Evolutionary conservation across 805 yeast genomes (phyloP).

Genomic region (Saccharomycopsis malanga): DNA sequence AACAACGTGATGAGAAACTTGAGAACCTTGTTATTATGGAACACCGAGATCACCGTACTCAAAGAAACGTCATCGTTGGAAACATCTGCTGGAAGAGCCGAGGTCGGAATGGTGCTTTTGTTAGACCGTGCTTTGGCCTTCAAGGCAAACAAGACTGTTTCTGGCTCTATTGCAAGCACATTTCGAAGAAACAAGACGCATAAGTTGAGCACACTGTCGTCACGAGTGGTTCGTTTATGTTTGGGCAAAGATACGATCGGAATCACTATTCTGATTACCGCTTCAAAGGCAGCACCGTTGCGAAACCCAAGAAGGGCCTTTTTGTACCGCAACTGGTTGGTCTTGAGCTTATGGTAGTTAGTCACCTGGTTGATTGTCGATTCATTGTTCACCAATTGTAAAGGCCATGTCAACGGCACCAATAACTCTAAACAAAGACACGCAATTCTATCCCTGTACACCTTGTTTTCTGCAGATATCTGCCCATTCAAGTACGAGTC

Average conservation of each 20-base stretch:
- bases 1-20: constrained; percentile 65
- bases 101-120: constrained; percentile 24
- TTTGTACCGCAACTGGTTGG: constrained; percentile 66
- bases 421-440: constrained; percentile 69
- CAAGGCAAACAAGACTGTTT: constrained; percentile 28
- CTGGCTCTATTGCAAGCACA: constrained; percentile 69
- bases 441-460: constrained; percentile 53
- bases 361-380: constrained; percentile 51
- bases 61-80: constrained; percentile 61
- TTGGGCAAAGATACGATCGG: constrained; percentile 48
- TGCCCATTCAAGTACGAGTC: constrained; percentile 29
- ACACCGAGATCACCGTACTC: constrained; percentile 49
- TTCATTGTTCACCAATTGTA: constrained; percentile 52
- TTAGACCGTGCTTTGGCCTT: constrained; percentile 31
- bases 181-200: constrained; percentile 73
- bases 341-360: constrained; percentile 52
- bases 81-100: constrained; percentile 50
- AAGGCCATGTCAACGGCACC: constrained; percentile 83
- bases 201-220: constrained; percentile 63
- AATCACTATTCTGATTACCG: constrained; percentile 61
- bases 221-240: constrained; percentile 58
- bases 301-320: constrained; percentile 51
- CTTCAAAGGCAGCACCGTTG: constrained; percentile 57
- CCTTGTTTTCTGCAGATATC: constrained; percentile 24
- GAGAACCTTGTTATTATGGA: constrained; percentile 65